These are phyloP conservation scores for Pestalotiopsis sp. DNA, from an alignment of 2,329 filamentous ascomycete genomes.

Conservation along the genomic window DNA sequence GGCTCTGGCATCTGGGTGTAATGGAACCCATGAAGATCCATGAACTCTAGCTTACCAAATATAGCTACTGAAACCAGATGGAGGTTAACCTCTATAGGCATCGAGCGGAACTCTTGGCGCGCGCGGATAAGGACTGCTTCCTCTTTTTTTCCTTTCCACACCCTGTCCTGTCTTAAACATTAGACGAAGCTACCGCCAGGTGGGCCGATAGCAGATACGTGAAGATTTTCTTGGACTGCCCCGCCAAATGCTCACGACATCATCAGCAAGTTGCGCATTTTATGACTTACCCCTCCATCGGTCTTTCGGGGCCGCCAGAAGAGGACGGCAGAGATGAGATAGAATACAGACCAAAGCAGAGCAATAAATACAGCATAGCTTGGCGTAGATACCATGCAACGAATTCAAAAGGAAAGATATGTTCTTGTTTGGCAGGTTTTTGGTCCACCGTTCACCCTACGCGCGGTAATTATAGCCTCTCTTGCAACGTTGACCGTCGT, in stretches of 20 bases:
- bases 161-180: neutral
- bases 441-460: neutral
- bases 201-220: neutral
- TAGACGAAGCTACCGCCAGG: neutral
- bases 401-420: neutral
- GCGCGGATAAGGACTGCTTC: neutral
- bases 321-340: neutral
- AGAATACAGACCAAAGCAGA: neutral
- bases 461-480: neutral
- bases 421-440: neutral
- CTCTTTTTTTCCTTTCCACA: no score
- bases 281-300: neutral
- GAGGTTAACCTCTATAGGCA: neutral
- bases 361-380: neutral
- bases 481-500: neutral
- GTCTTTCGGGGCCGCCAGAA: neutral
- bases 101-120: neutral
- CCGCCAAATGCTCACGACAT: conserved; percentile 5
- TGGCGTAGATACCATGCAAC: neutral
- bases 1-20: neutral
- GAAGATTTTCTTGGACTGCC: conserved; percentile 7
- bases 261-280: neutral
- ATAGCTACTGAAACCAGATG: neutral
- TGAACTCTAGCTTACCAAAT: neutral
- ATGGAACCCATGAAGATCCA: neutral